These are phyloP conservation scores for Mortierella sp. DNA, from an alignment of 371 early-diverging fungal genomes.

Conservation along the genomic window DNA sequence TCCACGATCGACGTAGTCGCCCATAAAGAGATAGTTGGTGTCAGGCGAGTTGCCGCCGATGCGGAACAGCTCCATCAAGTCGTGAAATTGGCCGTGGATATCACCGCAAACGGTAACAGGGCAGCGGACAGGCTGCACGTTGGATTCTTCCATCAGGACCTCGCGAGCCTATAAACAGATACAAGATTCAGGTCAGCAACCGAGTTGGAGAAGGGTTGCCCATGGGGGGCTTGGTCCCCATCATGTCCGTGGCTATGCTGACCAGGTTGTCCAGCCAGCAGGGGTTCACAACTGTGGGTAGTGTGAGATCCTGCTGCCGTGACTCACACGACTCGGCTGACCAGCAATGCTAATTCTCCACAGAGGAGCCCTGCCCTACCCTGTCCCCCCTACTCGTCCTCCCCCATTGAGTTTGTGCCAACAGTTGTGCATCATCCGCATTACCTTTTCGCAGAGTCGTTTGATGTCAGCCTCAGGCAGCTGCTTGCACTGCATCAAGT, in stretches of 20 bases:
- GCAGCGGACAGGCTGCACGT: slow-evolving; percentile 94
- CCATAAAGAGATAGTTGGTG: slow-evolving; percentile 99
- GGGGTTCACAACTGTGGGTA: too few species aligned
- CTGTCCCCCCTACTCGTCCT: too few species aligned
- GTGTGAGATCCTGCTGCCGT: not conserved
- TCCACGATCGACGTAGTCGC: slow-evolving; percentile 99
- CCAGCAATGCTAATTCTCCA: too few species aligned
- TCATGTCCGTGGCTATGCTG: not conserved
- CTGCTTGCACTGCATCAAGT: slow-evolving; percentile 78
- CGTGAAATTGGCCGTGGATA: slow-evolving; percentile 99
- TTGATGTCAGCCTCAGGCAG: slow-evolving; percentile 87
- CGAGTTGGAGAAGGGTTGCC: too few species aligned
- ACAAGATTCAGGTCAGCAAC: too few species aligned
- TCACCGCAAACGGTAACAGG: slow-evolving; percentile 99
- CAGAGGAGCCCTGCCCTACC: too few species aligned
- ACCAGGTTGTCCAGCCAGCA: too few species aligned
- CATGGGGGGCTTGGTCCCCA: too few species aligned
- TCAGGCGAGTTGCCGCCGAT: slow-evolving; percentile 98
- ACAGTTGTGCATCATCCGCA: not conserved
- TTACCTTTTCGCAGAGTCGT: slow-evolving; percentile 87
- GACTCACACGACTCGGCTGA: not conserved
- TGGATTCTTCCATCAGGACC: slow-evolving; percentile 94
- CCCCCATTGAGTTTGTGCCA: too few species aligned
- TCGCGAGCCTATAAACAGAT: slow-evolving; percentile 82
- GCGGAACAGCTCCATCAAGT: slow-evolving; percentile 97